A percentile compares a stretch with the other conserved stretches of the same genome.
These are phyloP conservation scores for Phyllosticta paracitricarpa DNA, from an alignment of 2,329 filamentous ascomycete genomes.

Conservation along the genomic window DNA sequence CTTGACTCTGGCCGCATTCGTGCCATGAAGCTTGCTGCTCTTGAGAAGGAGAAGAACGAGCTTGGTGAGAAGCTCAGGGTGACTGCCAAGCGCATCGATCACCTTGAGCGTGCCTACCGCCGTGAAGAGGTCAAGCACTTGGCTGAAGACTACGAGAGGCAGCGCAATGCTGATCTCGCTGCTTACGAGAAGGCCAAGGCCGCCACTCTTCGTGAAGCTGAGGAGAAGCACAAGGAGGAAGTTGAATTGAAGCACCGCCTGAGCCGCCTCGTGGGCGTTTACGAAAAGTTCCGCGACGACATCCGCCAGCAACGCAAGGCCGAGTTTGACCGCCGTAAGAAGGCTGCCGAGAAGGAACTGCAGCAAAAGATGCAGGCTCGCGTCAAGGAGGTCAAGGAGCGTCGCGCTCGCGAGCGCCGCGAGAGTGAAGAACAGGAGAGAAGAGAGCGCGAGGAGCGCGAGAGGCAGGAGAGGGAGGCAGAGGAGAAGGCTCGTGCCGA, in stretches of 20 bases:
- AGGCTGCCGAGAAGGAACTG: constrained; percentile 82
- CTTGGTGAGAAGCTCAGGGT: constrained; percentile 83
- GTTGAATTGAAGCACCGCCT: constrained; percentile 92
- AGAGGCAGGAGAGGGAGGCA: constrained; percentile 69
- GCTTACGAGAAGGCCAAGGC: constrained; percentile 71
- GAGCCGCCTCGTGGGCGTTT: constrained; percentile 69
- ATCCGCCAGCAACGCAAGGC: constrained; percentile 82
- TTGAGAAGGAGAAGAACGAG: constrained; percentile 97
- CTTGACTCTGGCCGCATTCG: constrained; percentile 58
- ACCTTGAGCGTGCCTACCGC: constrained; percentile 92
- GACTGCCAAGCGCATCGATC: constrained; percentile 91
- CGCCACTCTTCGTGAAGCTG: constrained; percentile 68
- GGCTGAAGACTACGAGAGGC: constrained; percentile 70
- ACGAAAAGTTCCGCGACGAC: constrained; percentile 72
- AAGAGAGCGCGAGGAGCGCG: constrained; percentile 70
- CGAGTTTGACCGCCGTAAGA: constrained; percentile 90
- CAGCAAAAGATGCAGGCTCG: constrained; percentile 83
- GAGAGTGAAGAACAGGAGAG: constrained; percentile 80
- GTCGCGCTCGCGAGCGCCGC: constrained; percentile 69
- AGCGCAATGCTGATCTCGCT: constrained; percentile 66
- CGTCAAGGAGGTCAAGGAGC: constrained; percentile 80
- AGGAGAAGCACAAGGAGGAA: constrained; percentile 83
- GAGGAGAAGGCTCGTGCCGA: constrained; percentile 73
- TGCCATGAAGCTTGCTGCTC: constrained; percentile 85
- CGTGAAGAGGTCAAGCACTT: constrained; percentile 94